Evolutionary conservation across 208 protist species (phyloP).

Genomic region (Leptomonas pyrrhocoris): DNA sequence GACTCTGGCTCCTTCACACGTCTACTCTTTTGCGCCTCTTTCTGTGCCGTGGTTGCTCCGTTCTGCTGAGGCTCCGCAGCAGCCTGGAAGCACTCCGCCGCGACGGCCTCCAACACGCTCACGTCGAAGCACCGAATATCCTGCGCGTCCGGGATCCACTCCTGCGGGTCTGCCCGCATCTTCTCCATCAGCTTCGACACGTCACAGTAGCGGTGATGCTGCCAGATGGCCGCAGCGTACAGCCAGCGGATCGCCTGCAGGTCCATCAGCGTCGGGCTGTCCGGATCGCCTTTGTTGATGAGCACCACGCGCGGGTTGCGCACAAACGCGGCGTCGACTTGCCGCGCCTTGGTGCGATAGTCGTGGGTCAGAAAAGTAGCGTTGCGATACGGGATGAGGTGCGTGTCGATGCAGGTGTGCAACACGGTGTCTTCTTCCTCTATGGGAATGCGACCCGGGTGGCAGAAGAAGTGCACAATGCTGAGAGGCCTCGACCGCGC

Average conservation of each 20-base stretch:
- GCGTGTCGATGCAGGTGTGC: conserved; percentile 29
- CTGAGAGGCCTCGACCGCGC: not conserved
- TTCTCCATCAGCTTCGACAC: not conserved
- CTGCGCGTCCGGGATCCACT: conserved; percentile 29
- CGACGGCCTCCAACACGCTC: conserved; percentile 25
- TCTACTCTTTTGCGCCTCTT: not conserved
- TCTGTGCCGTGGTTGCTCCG: not conserved
- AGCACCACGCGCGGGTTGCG: conserved; percentile 44
- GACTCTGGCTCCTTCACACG: not conserved
- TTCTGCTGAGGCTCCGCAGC: not conserved
- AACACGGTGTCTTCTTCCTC: conserved; percentile 13
- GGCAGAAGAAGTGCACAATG: conserved; percentile 37
- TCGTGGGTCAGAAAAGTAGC: conserved; percentile 48
- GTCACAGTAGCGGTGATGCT: conserved; percentile 12
- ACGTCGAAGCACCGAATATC: conserved; percentile 57
- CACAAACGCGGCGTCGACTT: conserved; percentile 30
- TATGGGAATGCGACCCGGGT: conserved; percentile 27
- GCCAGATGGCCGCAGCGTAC: conserved; percentile 38
- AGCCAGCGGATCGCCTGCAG: conserved; percentile 62
- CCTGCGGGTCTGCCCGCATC: not conserved
- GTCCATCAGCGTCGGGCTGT: conserved; percentile 43
- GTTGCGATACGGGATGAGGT: conserved; percentile 49
- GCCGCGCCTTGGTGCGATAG: conserved; percentile 30
- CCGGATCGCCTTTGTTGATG: conserved; percentile 50
- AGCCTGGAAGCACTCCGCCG: not conserved